Base-by-base conservation (phyloP, 106 monocot genomes). In the Acorus calamus region DNA sequence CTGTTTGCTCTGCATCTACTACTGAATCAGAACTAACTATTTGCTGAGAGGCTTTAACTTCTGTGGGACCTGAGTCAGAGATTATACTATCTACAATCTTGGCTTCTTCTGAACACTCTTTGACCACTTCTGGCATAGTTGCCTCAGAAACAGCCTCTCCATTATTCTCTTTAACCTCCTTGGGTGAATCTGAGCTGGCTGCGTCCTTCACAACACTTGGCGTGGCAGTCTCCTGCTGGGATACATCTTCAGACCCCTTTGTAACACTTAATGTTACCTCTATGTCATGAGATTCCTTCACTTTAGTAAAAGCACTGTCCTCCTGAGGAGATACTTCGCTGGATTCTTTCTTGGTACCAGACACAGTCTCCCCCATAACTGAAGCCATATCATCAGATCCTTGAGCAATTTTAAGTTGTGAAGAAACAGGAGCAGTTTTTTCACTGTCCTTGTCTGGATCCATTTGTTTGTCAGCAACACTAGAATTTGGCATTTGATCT, bases 1-100 rank as follows among this genome's bases (percentile, higher is more conserved):
- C 81, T 69, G 57, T 45, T 58, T 44, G 8, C 11, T 64, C 68
- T 64, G 47, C 66, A 61, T 10, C 49, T 49, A 50, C 11, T 46
- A 64, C 52, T 59, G 69, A 73, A 51, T 44, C 50, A 56, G 50
- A 52, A 73, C 47, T 14, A 59, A 43, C 14, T 46, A 50, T 60
- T 55, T 77, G 56, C 10, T 53, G 55, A 14, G 53, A 49, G 6
- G 57, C 77, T 57, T 67, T 66, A 44, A 63, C 73, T 68, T 83
- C 68, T 42, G 64, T 0, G 28, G 28, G 28, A 28, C 28, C 28
- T 28, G 28, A 28, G 28, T 28, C 10, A 41, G 64, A 11, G 6
- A n/a, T 14, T 41, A 67, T 59, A 3, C 42, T 48, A 10, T 66
- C 61, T 4, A n/a, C 61, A 60, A 14, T 28, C 57, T 62, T 70